phyloP scores from a whole-genome alignment of 2,329 filamentous ascomycete genomes.

The Paraphoma sp. region DNA sequence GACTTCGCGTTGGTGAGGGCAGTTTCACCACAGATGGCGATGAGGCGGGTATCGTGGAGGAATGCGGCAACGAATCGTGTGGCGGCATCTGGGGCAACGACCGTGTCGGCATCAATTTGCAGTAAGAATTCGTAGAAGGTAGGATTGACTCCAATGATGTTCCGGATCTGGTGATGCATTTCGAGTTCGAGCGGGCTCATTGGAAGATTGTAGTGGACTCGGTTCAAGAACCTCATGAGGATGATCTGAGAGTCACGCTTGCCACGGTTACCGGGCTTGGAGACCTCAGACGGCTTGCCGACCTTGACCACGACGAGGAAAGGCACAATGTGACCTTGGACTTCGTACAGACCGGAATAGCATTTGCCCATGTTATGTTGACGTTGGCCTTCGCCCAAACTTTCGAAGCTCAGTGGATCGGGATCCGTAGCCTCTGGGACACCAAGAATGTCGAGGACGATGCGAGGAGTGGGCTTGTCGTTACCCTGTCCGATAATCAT shows the following conservation, averaged over 20 bases:
- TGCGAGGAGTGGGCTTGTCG: constrained; percentile 91
- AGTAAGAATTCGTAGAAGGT: constrained; percentile 98
- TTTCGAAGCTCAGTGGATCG: constrained; percentile 95
- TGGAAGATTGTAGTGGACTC: constrained; percentile 93
- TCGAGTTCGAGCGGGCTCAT: constrained; percentile 98
- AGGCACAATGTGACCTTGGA: constrained; percentile 96
- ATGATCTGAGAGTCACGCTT: constrained; percentile 99
- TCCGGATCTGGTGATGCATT: constrained; percentile 98
- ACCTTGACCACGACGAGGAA: constrained; percentile 98
- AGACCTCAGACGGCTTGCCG: constrained; percentile 80
- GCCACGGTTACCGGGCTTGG: constrained; percentile 86
- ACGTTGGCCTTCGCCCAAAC: constrained; percentile 91
- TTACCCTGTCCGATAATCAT: constrained; percentile 99
- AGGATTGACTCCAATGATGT: constrained; percentile 98
- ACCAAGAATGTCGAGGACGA: constrained; percentile 95
- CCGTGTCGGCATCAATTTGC: constrained; percentile 96
- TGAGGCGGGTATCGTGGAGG: constrained; percentile 89
- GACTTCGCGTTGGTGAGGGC: constrained; percentile 90
- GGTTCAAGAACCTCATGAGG: constrained; percentile 98
- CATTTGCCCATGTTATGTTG: constrained; percentile 99
- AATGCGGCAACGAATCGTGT: constrained; percentile 93
- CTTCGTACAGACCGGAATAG: constrained; percentile 96
- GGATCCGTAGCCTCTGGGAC: constrained; percentile 94
- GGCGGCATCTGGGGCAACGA: constrained; percentile 86
- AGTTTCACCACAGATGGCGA: constrained; percentile 94